These are phyloP conservation scores for Macrolepiota dolichaula DNA, from an alignment of 768 basidiomycete genomes.

Conservation along the genomic window DNA sequence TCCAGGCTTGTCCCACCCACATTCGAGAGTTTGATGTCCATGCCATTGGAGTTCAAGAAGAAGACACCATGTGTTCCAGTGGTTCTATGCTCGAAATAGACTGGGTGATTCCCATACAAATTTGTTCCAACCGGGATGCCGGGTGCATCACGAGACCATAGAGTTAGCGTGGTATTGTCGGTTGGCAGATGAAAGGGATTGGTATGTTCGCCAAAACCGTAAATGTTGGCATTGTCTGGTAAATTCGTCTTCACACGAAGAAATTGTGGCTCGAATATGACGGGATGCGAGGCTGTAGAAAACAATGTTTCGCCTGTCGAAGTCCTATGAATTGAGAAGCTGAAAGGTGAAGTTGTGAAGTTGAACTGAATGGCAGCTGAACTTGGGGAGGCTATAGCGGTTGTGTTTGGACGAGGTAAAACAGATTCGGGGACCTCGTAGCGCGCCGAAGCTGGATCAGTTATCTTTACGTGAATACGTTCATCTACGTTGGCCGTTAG, in stretches of 20 bases:
- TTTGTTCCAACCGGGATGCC: constrained; percentile 58
- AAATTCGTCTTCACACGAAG: constrained; percentile 66
- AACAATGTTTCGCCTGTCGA: constrained; percentile 53
- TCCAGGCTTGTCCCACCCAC: constrained; percentile 45
- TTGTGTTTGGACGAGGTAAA: constrained; percentile 47
- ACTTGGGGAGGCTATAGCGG: constrained; percentile 22
- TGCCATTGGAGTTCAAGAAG: constrained; percentile 67
- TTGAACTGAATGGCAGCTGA: constrained; percentile 53
- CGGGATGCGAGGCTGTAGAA: constrained; percentile 53
- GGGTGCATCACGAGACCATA: constrained; percentile 68
- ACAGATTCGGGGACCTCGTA: constrained; percentile 67
- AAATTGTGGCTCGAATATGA: constrained; percentile 78
- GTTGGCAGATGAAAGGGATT: constrained; percentile 59
- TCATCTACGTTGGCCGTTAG: constrained; percentile 30
- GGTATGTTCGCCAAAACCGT: constrained; percentile 76
- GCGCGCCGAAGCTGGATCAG: constrained; percentile 43
- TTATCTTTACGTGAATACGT: constrained; percentile 64
- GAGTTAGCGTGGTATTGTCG: constrained; percentile 41
- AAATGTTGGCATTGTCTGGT: constrained; percentile 62
- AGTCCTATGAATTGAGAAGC: constrained; percentile 53
- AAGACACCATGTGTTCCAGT: constrained; percentile 71
- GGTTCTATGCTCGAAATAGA: constrained; percentile 68
- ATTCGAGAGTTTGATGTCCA: constrained; percentile 69
- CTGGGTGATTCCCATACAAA: constrained; percentile 68
- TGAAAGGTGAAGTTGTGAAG: constrained; percentile 58